Conservation (phyloP, 805 yeast species). For the Trichomonascus vanleenenianus region DNA sequence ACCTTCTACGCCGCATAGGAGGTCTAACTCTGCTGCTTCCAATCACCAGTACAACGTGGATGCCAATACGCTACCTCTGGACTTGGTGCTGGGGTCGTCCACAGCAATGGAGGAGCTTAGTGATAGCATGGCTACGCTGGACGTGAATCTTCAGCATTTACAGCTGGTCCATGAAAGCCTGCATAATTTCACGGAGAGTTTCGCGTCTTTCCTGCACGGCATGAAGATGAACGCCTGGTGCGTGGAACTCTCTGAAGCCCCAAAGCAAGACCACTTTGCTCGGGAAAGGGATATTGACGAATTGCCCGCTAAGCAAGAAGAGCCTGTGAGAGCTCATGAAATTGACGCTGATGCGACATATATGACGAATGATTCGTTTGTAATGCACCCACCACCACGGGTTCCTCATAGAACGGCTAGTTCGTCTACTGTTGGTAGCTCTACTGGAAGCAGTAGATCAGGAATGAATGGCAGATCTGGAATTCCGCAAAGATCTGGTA, state of each 20-base stretch:
- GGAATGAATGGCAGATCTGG: background rate
- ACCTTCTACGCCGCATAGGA: constrained; percentile 20
- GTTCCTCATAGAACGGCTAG: background rate
- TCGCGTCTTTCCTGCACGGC: constrained; percentile 72
- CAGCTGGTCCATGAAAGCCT: constrained; percentile 53
- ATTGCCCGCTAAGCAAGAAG: background rate
- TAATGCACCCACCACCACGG: constrained; percentile 20
- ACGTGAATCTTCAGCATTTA: constrained; percentile 49
- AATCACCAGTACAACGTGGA: constrained; percentile 16
- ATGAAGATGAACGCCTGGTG: constrained; percentile 83
- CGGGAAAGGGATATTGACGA: constrained; percentile 2
- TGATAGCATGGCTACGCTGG: constrained; percentile 40
- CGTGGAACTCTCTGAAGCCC: constrained; percentile 49
- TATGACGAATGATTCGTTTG: constrained; percentile 27
- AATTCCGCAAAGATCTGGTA: background rate
- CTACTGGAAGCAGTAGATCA: no score
- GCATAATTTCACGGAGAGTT: constrained; percentile 64
- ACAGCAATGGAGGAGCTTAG: constrained; percentile 23
- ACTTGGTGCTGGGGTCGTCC: constrained; percentile 1
- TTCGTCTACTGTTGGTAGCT: no score
- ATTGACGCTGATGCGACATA: constrained; percentile 23
- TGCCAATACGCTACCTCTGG: constrained; percentile 9
- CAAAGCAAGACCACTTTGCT: constrained; percentile 14
- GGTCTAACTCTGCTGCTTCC: constrained; percentile 19
- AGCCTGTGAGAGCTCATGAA: constrained; percentile 2